A percentile compares a stretch with the other conserved stretches of the same genome.
Evolutionary conservation across 2,329 filamentous ascomycete genomes (phyloP).

Genomic region (Neopestalotiopsis clavispora): DNA sequence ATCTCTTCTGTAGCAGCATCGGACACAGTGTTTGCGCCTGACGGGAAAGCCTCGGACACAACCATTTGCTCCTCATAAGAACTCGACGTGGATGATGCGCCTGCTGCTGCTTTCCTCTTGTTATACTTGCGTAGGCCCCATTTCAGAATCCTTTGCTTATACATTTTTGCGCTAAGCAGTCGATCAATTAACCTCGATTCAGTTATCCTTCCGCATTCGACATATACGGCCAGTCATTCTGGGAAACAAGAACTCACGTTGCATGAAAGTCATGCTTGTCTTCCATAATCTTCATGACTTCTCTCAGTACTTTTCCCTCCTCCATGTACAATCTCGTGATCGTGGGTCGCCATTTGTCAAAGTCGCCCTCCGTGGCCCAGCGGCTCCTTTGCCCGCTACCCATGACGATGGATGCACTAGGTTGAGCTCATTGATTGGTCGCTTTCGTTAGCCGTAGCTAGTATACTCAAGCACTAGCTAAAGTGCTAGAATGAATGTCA

Average conservation of each 20-base stretch:
- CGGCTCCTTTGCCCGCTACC: background rate
- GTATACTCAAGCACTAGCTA: too few species aligned
- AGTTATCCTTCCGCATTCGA: background rate
- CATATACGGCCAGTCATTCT: background rate
- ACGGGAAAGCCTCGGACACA: background rate
- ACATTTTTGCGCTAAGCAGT: constrained; percentile 12
- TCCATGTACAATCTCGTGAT: constrained; percentile 18
- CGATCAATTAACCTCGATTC: background rate
- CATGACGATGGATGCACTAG: background rate
- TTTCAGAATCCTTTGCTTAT: constrained; percentile 11
- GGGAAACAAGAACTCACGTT: constrained; percentile 14
- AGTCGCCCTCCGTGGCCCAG: constrained; percentile 15
- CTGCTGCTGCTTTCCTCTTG: background rate
- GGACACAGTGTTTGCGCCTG: background rate
- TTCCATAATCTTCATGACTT: constrained; percentile 14
- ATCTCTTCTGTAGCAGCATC: background rate
- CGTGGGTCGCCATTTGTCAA: constrained; percentile 8
- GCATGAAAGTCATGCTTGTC: constrained; percentile 14
- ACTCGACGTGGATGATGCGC: background rate
- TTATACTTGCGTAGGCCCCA: constrained; percentile 17
- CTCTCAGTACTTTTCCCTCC: constrained; percentile 1
- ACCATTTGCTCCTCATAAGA: background rate
- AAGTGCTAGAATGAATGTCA: too few species aligned
- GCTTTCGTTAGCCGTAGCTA: background rate
- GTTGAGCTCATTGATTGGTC: background rate